Base-by-base conservation (phyloP, 768 basidiomycete species). In the Pulveroboletus sp. region DNA sequence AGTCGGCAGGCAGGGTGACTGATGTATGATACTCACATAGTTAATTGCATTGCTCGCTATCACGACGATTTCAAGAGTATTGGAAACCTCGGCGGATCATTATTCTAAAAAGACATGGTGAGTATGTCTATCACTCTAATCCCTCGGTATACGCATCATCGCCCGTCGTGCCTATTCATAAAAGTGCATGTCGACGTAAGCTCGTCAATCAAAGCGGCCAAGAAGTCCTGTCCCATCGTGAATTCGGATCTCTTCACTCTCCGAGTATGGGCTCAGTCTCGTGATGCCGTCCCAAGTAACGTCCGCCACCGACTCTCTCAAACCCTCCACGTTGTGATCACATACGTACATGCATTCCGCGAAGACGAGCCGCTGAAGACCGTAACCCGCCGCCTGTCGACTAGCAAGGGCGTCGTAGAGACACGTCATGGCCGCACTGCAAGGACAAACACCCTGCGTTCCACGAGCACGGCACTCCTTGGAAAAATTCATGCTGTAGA, bases 11-110 rank as follows among this genome's bases (percentile, higher is more conserved):
- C 27, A 56, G 29, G 51, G 54, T 55, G 54, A 37, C 45, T 24
- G 59, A 42, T 62, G 59, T 69, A 68, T 68, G 55, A 47, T 63
- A 62, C 50, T 53, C 40, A 42, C 56, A 31, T 27, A 43, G 30
- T 63, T 69, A 66, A 68, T 68, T 49, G 44, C 56, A 51, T 56
- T 45, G 43, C 45, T 57, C 44, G 49, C 47, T 61, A 51, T 55
- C 51, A 45, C 48, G 39, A 43, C 30, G 30, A 35, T 54, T 51
- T 58, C 43, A 7, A 36, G 27, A 29, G n/a, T n/a, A n/a, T n/a
- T n/a, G n/a, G n/a, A n/a, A n/a, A n/a, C n/a, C n/a, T n/a, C n/a
- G n/a, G n/a, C n/a, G n/a, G n/a, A n/a, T n/a, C n/a, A n/a, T n/a
- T n/a, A n/a, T n/a, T n/a, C n/a, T n/a, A n/a, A n/a, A n/a, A n/a